Evolutionary conservation across 2,329 filamentous ascomycete genomes (phyloP), one percentile per base, ranked within the genome.

Genomic region (Hirsutella minnesotensis): DNA sequence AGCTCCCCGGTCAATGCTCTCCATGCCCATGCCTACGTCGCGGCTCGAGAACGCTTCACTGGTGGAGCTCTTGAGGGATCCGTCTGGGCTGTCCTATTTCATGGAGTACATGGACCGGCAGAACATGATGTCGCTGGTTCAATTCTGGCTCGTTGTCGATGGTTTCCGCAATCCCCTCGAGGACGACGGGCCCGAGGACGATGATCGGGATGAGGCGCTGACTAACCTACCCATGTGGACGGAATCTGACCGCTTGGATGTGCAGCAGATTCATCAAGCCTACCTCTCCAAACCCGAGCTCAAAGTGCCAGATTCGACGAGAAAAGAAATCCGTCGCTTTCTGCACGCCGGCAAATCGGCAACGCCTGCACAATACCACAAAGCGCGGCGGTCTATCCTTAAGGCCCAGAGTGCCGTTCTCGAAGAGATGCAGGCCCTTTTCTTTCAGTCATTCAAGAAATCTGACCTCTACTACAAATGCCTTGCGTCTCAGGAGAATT

Each of bases 61-160:
- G 2, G 77, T 81, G 12, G 88, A 96, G 50, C 72, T 98, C n/a
- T 71, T 98, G 45, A 83, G 89, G 51, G 88, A 94, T 60, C 78
- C 92, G 3, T 84, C 90, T 1, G 90, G 87, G 0, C 70, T 98
- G 9, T 96, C 92, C 3, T 98, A 95, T 59, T 96, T 98, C 65
- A 98, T 98, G 92, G 92, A 98, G 59, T 96, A 88, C 56, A 98
- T 98, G 92, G 92, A 98, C 59, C 81, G 92, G 35, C 84, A 89
- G 57, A 74, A 76, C 15, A 70, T 90, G 21, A 90, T 96, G 82
- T 76, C 84, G 13, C 67, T 95, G 38, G 89, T 98, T 5, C 92
- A 98, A 56, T 98, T 96, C 61, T 98, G 90, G 88, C 81, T 98
- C 34, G 92, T 96, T 3, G 92, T 96, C 5, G 92, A 98, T 63